Evolutionary conservation across 805 yeast species (phyloP).

Genomic region (Grigorovia transvaalensis): DNA sequence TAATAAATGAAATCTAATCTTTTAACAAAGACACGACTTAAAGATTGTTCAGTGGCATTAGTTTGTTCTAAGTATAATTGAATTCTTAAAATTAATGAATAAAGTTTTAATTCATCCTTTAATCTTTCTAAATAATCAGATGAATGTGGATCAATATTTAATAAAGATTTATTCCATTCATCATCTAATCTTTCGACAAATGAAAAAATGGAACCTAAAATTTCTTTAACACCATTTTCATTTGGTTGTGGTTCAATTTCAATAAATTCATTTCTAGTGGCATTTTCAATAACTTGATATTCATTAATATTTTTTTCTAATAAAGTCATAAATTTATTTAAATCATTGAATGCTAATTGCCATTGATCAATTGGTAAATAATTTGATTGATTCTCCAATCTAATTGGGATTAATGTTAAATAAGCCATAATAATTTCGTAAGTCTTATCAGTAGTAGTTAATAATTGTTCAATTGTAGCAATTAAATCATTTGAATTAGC

Average conservation of each 20-base stretch:
- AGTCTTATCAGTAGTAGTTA: conserved; percentile 35
- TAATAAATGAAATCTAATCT: conserved; percentile 89
- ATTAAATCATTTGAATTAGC: conserved; percentile 78
- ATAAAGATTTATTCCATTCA: conserved; percentile 80
- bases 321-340: conserved; percentile 50
- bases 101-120: conserved; percentile 73
- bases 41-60: conserved; percentile 45
- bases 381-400: conserved; percentile 69
- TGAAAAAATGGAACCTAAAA: conserved; percentile 78
- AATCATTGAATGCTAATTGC: conserved; percentile 58
- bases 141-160: conserved; percentile 88
- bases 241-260: conserved; percentile 60
- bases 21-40: conserved; percentile 66
- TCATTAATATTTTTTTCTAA: conserved; percentile 49
- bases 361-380: conserved; percentile 75
- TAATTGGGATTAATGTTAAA: conserved; percentile 72
- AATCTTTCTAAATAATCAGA: conserved; percentile 86
- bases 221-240: conserved; percentile 54
- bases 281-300: conserved; percentile 70
- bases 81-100: conserved; percentile 66
- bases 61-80: conserved; percentile 76
- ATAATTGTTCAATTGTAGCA: conserved; percentile 51
- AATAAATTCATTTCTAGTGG: conserved; percentile 58
- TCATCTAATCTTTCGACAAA: conserved; percentile 90
- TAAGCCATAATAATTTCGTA: conserved; percentile 73